Conservation (phyloP, 2,329 filamentous ascomycete genomes). For the Colletotrichum kahawae region DNA sequence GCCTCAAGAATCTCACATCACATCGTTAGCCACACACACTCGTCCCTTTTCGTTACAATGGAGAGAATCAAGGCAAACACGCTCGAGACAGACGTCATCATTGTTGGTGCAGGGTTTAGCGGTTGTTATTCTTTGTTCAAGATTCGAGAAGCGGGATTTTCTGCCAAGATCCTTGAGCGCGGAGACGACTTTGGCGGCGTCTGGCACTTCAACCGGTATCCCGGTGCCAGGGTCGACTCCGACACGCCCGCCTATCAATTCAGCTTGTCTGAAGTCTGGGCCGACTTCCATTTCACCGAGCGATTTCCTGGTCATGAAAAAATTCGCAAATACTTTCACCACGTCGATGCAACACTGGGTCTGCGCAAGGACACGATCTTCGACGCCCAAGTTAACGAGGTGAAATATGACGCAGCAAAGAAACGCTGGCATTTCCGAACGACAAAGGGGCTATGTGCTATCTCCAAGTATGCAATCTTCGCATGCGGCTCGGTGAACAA, state of each 20-base stretch:
- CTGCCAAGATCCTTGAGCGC: not conserved
- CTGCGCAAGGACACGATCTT: not conserved
- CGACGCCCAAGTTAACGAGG: not conserved
- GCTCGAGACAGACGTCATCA: not conserved
- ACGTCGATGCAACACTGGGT: slow-evolving; percentile 30
- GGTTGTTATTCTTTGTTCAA: not conserved
- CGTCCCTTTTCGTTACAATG: not conserved
- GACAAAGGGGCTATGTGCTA: not conserved
- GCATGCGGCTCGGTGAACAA: not conserved
- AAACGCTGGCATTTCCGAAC: not conserved
- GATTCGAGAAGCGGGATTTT: not conserved
- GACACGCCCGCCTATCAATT: slow-evolving; percentile 38
- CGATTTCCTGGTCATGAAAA: slow-evolving; percentile 42
- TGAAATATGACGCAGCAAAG: not conserved
- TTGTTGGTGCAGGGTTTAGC: not conserved
- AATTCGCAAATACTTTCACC: slow-evolving; percentile 48
- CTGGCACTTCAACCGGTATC: not conserved
- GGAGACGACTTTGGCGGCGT: not conserved
- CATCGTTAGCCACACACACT: not conserved
- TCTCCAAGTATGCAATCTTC: not conserved
- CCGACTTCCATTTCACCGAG: slow-evolving; percentile 49
- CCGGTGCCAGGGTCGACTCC: slow-evolving; percentile 24
- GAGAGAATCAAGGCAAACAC: not conserved
- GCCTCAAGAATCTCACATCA: not conserved
- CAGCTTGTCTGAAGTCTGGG: slow-evolving; percentile 40